Base-by-base conservation (phyloP, 2,329 filamentous ascomycete species). In the Ascochyta rabiei region DNA sequence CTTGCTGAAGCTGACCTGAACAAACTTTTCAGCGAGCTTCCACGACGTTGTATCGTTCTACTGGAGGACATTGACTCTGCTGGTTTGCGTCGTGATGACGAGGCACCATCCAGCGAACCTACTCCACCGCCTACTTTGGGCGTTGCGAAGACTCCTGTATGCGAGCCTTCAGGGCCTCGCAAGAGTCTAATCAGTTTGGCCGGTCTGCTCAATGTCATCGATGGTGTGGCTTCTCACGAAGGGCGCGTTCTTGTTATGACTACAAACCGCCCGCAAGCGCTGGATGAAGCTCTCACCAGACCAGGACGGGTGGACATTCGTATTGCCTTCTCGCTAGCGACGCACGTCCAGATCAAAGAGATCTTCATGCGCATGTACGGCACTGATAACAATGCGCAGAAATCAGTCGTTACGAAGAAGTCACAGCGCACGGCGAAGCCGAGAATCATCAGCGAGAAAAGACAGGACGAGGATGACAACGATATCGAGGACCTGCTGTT, bases 211-310 rank as follows among this genome's bases (percentile, higher is more conserved):
- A 96, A 96, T 73, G 88, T 89, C 53, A 91, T 96, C 35, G 90
- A 96, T 66, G 89, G 91, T 49, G 89, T 92, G 1, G 89, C 88
- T 1, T 89, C 86, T 3, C 89, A 90, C 64, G 90, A 93, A 75
- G 90, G 89, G 23, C 84, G 89, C 40, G 84, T 93, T 12, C 82
- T 93, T 16, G 87, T 93, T 76, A 91, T 93, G 88, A 93, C 90
- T 0, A 91, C 89, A 28, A 95, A 93, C 74, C 83, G 86, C 56
- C 87, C 88, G 2, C 86, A 93, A 63, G 81, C 84, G 13, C 82
- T 93, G 0, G 89, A 93, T 67, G 82, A 86, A 40, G 89, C 89
- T 0, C 81, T 95, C 6, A 86, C 92, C 44, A 81, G 89, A 0
- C 89, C 90, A 0, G 89, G 89, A 1, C 81, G 89, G 1, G 86